phyloP scores from a whole-genome alignment of 495 filamentous ascomycete genomes.

The Penicillium cosmopolitanum region DNA sequence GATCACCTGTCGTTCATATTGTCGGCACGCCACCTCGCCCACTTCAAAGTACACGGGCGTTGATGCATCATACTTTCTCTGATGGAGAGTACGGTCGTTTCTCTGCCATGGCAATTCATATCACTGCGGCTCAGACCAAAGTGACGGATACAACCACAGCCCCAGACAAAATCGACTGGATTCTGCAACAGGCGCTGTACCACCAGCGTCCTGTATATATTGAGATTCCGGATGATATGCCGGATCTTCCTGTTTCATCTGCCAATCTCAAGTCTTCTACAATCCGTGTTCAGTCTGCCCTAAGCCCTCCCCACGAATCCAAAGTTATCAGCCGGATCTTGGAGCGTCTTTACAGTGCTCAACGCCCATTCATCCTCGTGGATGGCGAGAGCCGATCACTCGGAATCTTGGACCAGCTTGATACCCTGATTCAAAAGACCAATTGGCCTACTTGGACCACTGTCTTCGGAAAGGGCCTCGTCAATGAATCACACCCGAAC shows the following conservation, averaged over 20 bases:
- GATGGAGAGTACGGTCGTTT: slow-evolving; percentile 48
- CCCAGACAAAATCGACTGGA: slow-evolving; percentile 43
- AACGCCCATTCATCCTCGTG: slow-evolving; percentile 40
- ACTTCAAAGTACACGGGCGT: slow-evolving; percentile 31
- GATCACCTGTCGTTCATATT: slow-evolving; percentile 79
- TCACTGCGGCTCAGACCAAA: slow-evolving; percentile 46
- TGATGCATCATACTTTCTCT: slow-evolving; percentile 50
- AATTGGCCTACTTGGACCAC: slow-evolving; percentile 40
- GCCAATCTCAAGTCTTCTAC: slow-evolving; percentile 22
- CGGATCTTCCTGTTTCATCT: slow-evolving; percentile 31
- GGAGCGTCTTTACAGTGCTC: slow-evolving; percentile 36
- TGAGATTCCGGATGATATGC: slow-evolving; percentile 49
- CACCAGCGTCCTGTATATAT: slow-evolving; percentile 50
- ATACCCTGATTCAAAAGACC: slow-evolving; percentile 32
- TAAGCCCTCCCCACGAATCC: slow-evolving; percentile 21
- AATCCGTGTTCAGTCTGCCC: slow-evolving; percentile 18
- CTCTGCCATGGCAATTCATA: slow-evolving; percentile 38
- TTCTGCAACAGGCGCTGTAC: slow-evolving; percentile 40
- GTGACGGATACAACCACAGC: slow-evolving; percentile 38
- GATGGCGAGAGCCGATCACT: slow-evolving; percentile 37
- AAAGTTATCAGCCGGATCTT: slow-evolving; percentile 28
- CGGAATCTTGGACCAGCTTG: slow-evolving; percentile 31
- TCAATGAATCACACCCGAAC: slow-evolving; percentile 41
- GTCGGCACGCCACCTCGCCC: slow-evolving; percentile 59
- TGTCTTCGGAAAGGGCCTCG: slow-evolving; percentile 40